Conservation (phyloP, 2,329 filamentous ascomycete genomes). For the Stromatinia cepivora region DNA sequence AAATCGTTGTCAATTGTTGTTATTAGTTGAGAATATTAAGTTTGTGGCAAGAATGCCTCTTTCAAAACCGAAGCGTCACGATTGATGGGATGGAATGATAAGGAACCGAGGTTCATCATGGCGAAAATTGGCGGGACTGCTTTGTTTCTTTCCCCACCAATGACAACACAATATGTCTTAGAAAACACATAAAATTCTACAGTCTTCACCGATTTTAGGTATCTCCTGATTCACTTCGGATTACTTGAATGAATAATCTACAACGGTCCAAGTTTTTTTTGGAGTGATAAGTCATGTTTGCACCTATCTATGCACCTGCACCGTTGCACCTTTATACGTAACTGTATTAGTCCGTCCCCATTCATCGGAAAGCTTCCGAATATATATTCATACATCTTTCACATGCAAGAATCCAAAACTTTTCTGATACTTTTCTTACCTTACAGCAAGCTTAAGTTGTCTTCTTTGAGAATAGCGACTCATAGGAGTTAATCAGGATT, state of each 20-base stretch:
- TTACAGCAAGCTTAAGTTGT: neutral
- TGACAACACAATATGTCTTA: slow-evolving; percentile 19
- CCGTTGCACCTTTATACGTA: neutral
- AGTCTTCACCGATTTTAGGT: slow-evolving; percentile 16
- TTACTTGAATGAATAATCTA: neutral
- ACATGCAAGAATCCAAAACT: neutral
- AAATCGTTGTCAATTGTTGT: neutral
- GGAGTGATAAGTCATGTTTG: neutral
- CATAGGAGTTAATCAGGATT: neutral
- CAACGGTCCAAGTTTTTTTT: too few relatives aligned
- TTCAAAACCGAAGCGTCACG: neutral
- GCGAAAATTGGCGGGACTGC: neutral
- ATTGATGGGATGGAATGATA: neutral
- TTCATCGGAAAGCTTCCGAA: neutral
- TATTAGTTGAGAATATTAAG: neutral
- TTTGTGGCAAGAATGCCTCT: slow-evolving; percentile 11
- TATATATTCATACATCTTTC: neutral
- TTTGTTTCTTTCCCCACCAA: slow-evolving; percentile 11
- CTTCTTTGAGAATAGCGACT: neutral
- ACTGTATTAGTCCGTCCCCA: neutral
- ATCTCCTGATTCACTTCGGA: neutral
- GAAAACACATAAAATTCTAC: neutral
- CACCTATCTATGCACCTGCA: too few relatives aligned
- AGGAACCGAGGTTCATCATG: slow-evolving; percentile 16
- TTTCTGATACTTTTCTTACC: neutral